Base-by-base conservation (phyloP, 805 yeast species). In the Ogataea zsoltii region DNA sequence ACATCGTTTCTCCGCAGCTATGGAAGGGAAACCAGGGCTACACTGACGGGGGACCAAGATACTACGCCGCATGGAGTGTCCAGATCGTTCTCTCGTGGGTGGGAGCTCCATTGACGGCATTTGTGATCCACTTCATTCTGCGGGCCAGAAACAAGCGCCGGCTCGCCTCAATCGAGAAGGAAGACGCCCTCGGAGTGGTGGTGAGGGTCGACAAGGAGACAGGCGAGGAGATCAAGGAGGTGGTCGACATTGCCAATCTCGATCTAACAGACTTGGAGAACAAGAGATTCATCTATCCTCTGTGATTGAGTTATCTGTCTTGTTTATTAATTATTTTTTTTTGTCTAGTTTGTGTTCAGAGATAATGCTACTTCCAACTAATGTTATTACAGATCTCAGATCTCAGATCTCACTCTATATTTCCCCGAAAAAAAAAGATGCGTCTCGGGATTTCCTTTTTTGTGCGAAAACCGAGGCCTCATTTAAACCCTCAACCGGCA, bases 181-280 rank as follows among this genome's bases (percentile, higher is more conserved):
- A 54, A 7, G 49, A 42, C 26, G 56, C 50, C 7, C 50, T 57
- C 2, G 50, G 66, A 31, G 60, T 58, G 31, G 65, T 69, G 39
- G 56, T 63, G 33, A 34, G 44, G n/a, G 63, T 56, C 3, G 69
- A 62, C 10, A 59, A 59, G 17, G 41, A 42, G 21, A 41, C 40
- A 4, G 53, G 58, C 2, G 44, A 48, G 23, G 42, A 46, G 19
- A 37, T 48, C 33, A 58, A 59, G 31, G 69, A 55, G 36, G 49
- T 57, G 17, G 77, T 71, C 14, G 64, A 73, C 48, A 46, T 69
- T 36, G 78, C 80, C 1, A 63, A 69, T 50, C 59, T 77, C 44
- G 84, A 79, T 58, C 57, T 77, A 31, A 80, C 85, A 3, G 83
- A 79, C 54, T 56, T 71, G 21, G 79, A 79, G 49, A 79, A 77